These are phyloP conservation scores for Paragyromitra xinjiangensis DNA, from an alignment of 495 filamentous ascomycete genomes.

Conservation along the genomic window DNA sequence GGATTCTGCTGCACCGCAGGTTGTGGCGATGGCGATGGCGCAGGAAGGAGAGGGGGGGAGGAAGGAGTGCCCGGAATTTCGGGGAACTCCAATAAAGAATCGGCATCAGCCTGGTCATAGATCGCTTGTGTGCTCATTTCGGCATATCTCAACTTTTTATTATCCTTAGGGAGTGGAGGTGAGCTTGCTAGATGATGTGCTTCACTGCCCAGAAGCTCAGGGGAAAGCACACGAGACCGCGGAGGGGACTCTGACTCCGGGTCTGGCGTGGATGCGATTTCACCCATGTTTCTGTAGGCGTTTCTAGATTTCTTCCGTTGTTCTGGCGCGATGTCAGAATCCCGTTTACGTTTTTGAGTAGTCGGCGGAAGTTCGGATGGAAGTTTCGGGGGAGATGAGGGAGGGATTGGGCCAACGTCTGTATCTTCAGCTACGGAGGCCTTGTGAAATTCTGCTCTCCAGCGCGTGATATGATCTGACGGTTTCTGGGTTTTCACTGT, in stretches of 20 bases:
- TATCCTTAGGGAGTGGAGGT: slow-evolving; percentile 16
- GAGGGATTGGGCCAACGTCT: neutral
- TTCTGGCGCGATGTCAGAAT: slow-evolving; percentile 2
- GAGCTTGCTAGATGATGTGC: slow-evolving; percentile 16
- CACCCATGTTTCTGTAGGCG: neutral
- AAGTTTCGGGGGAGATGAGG: slow-evolving; percentile 10
- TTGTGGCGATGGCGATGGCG: neutral
- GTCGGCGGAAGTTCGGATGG: neutral
- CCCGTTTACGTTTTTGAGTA: slow-evolving; percentile 40
- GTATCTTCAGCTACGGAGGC: neutral
- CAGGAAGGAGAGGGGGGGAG: neutral
- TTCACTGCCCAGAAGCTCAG: slow-evolving; percentile 27
- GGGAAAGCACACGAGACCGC: slow-evolving; percentile 31
- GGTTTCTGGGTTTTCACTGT: neutral
- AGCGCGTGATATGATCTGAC: neutral
- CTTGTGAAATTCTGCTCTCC: slow-evolving; percentile 17
- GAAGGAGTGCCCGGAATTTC: slow-evolving; percentile 14
- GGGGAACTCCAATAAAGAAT: slow-evolving; percentile 32
- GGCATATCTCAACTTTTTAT: slow-evolving; percentile 21
- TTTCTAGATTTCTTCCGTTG: slow-evolving; percentile 31
- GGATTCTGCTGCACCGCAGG: neutral
- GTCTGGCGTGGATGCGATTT: slow-evolving; percentile 21
- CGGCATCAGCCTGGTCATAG: slow-evolving; percentile 29
- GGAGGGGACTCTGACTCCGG: slow-evolving; percentile 1
- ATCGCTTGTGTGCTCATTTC: slow-evolving; percentile 51